Percentiles rank a stretch among this genome's conserved stretches.
phyloP scores from a whole-genome alignment of 1,284 basidiomycete genomes.

The Sparassis latifolia region DNA sequence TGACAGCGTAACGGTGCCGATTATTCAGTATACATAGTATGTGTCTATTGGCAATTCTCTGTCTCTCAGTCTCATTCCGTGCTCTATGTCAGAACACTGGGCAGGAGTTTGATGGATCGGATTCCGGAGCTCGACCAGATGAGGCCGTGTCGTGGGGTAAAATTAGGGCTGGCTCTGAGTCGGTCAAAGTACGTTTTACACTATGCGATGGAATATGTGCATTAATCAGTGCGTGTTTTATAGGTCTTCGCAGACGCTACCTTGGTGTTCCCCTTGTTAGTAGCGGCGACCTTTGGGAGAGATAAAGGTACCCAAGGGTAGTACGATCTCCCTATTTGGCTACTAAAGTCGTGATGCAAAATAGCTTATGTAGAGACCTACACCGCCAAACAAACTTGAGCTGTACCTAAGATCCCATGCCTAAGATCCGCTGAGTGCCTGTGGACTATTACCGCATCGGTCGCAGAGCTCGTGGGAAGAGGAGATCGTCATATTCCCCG shows the following conservation, averaged over 20 bases:
- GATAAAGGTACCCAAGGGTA: neutral
- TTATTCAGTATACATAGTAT: conserved; percentile 91
- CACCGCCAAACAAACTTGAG: too few relatives aligned
- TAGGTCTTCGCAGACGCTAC: conserved; percentile 60
- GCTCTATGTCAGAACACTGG: conserved; percentile 76
- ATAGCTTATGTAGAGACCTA: too few relatives aligned
- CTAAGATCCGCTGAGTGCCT: too few relatives aligned
- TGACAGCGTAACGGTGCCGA: conserved; percentile 93
- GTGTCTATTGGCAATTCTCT: neutral
- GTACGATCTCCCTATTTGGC: too few relatives aligned
- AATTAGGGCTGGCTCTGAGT: conserved; percentile 85
- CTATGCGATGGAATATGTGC: neutral
- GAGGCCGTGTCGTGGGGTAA: conserved; percentile 99
- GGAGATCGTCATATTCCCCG: too few relatives aligned
- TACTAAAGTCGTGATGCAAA: too few relatives aligned
- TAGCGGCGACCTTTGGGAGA: conserved; percentile 63
- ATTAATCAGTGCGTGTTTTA: neutral
- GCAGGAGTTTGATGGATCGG: conserved; percentile 98
- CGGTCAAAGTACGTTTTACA: conserved; percentile 69
- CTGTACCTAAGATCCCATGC: too few relatives aligned
- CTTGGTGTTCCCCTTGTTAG: conserved; percentile 67
- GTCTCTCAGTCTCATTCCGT: neutral
- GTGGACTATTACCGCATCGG: too few relatives aligned
- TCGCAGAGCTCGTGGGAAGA: too few relatives aligned
- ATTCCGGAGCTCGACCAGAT: conserved; percentile 95